phyloP scores from a whole-genome alignment of 169 alveolate species.

The Theileria parva region DNA sequence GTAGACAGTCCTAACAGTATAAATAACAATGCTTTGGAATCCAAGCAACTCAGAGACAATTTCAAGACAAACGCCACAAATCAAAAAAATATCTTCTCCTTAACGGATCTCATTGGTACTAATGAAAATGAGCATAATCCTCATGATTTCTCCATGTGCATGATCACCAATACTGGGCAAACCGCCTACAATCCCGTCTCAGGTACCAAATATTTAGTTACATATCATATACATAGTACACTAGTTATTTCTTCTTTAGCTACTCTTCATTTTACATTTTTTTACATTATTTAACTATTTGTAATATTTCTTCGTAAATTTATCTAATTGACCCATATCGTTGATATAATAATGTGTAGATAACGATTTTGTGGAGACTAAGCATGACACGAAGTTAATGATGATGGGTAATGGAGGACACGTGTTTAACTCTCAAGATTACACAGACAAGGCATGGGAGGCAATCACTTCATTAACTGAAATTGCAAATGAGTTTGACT shows the following conservation, averaged over 20 bases:
- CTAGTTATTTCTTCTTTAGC: too few species aligned
- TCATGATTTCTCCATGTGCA: slow-evolving; percentile 23
- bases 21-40: not conserved
- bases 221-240: too few species aligned
- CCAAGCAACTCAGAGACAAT: not conserved
- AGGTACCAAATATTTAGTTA: not conserved
- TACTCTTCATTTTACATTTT: too few species aligned
- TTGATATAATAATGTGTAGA: not conserved
- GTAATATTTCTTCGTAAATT: too few species aligned
- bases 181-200: not conserved
- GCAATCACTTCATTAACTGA: slow-evolving; percentile 78
- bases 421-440: slow-evolving; percentile 81
- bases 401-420: slow-evolving; percentile 73
- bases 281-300: too few species aligned
- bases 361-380: not conserved
- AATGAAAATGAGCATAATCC: not conserved
- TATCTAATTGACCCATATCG: too few species aligned
- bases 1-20: not conserved
- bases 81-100: not conserved
- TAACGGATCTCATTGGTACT: not conserved
- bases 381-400: slow-evolving; percentile 47
- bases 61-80: not conserved
- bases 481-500: slow-evolving; percentile 76
- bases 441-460: slow-evolving; percentile 88
- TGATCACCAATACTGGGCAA: not conserved